Evolutionary conservation across 371 early-diverging fungal genomes (phyloP), one percentile per base, ranked within the genome.

Genomic region (Nematocida ausubeli): DNA sequence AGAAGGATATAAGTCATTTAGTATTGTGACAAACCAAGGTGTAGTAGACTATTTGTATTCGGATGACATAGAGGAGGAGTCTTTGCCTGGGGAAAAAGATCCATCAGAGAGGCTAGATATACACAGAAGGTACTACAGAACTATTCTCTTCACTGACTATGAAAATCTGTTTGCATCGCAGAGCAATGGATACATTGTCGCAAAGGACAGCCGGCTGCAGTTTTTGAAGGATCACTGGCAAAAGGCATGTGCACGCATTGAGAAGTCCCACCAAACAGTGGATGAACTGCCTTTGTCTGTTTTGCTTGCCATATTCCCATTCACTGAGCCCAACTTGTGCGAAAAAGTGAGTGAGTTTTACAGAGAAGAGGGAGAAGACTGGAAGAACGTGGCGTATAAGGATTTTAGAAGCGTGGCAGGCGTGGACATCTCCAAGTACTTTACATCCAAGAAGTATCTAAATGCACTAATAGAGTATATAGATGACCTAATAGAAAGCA

Each of bases 1-100:
- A 34, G 71, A 70, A 34, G 71, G 71, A 5, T 44, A 70, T 55
- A 39, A 37, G 24, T 16, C 24, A 6, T 70, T 70, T 37, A 34
- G 67, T 30, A 28, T 70, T 19, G 63, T 60, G n/a, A 70, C 71
- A 19, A 42, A 30, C 16, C 26, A 28, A 1, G 71, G 71, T 32
- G 62, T 60, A 40, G 44, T 70, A 7, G 62, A 60, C 51, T 70
- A 62, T 39, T 7, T 7, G 9, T n/a, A 30, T 44, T 7, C 6
- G 2, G 58, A 57, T 28, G 58, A 58, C 30, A 30, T 22, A 26
- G 16, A 70, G 30, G 57, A 57, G 67, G 2, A 12, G 0, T 24
- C 40, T 16, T 68, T 14, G 3, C 19, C 47, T 1, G 47, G 14
- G 9, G 47, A 44, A 44, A 44, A 44, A 19, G 19, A 19, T 44